Conservation (phyloP, 352 stramenopile genomes). For the Blastocystis sp. region DNA sequence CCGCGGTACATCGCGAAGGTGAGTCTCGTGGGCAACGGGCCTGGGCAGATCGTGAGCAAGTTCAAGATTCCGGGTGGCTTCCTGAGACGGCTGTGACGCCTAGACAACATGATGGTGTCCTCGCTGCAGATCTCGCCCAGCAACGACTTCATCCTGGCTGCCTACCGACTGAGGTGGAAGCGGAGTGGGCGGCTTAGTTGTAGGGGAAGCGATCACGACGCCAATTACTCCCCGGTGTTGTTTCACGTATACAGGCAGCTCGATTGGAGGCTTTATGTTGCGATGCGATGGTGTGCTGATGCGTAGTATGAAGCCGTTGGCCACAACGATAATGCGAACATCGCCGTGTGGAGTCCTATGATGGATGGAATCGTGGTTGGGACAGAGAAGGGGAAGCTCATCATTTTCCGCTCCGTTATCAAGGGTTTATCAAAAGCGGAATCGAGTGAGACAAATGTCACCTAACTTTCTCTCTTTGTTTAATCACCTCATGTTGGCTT, state of each 20-base stretch:
- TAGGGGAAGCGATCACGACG: not conserved
- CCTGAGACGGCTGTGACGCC: not conserved
- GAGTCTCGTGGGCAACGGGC: conserved; percentile 22
- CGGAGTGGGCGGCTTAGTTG: not conserved
- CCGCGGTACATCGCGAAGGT: conserved; percentile 44
- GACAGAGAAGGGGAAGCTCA: conserved; percentile 27
- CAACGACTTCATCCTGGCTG: conserved; percentile 29
- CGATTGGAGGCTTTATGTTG: conserved; percentile 41
- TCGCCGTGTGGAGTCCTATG: conserved; percentile 12
- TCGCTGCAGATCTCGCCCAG: conserved; percentile 39
- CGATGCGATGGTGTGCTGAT: not conserved
- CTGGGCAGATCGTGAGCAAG: conserved; percentile 35
- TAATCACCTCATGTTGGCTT: no score
- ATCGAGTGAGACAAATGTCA: no score
- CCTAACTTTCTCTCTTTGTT: no score
- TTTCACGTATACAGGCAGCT: conserved; percentile 44
- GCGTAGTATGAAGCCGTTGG: conserved; percentile 32
- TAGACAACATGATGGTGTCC: conserved; percentile 35
- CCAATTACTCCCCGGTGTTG: conserved; percentile 7
- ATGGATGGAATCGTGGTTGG: conserved; percentile 35
- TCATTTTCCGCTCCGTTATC: conserved; percentile 21
- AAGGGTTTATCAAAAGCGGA: no score
- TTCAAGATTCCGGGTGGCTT: conserved; percentile 15
- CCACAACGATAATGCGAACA: conserved; percentile 42
- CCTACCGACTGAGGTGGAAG: not conserved